Conservation (phyloP, 1,284 basidiomycete species). For the Trametes sp. region DNA sequence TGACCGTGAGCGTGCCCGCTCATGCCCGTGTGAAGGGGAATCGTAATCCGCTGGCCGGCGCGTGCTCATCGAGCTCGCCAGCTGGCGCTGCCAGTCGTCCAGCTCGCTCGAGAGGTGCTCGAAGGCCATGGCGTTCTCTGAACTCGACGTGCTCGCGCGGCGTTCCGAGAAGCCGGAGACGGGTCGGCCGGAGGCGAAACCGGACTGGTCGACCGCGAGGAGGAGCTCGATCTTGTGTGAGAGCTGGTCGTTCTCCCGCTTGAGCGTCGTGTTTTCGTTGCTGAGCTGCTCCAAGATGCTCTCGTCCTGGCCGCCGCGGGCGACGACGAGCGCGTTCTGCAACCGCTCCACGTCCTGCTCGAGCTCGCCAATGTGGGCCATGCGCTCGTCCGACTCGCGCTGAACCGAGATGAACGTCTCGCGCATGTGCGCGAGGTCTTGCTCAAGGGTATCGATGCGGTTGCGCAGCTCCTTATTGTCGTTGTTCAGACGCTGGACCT, state of each 20-base stretch:
- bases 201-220: constrained; percentile 83
- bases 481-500: constrained; percentile 69
- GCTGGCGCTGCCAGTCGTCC: constrained; percentile 84
- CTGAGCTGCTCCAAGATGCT: constrained; percentile 77
- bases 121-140: constrained; percentile 79
- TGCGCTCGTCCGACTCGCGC: constrained; percentile 79
- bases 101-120: constrained; percentile 79
- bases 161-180: constrained; percentile 69
- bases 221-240: constrained; percentile 87
- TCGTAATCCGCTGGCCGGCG: constrained; percentile 77
- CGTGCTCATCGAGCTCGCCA: constrained; percentile 77
- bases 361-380: constrained; percentile 78
- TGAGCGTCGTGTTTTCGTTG: constrained; percentile 77
- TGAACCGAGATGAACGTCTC: constrained; percentile 77
- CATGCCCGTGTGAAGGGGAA: constrained; percentile 51
- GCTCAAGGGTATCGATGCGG: constrained; percentile 79
- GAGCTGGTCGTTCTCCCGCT: constrained; percentile 85
- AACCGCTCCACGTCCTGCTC: constrained; percentile 84
- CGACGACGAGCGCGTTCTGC: constrained; percentile 76
- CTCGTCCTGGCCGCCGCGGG: constrained; percentile 78
- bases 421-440: constrained; percentile 74
- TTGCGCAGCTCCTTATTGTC: constrained; percentile 82
- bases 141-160: constrained; percentile 77
- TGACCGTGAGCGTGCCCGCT: constrained; percentile 72
- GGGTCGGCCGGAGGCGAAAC: constrained; percentile 67